Percentiles rank a stretch among this genome's conserved stretches.
Conservation (phyloP, 352 stramenopile genomes). For the Globisporangium cystogenes region DNA sequence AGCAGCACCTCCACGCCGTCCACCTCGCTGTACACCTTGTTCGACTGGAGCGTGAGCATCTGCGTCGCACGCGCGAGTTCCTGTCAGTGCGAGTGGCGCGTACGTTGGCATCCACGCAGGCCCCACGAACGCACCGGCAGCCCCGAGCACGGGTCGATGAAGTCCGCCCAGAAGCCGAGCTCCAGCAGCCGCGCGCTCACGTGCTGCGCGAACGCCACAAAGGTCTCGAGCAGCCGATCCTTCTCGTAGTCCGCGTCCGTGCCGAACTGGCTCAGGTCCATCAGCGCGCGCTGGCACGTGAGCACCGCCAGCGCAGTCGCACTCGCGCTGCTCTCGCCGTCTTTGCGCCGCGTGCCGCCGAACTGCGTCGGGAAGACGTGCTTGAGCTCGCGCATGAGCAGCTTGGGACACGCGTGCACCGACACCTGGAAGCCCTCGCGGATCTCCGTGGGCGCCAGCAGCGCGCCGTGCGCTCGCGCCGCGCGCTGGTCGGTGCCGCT, state of each 20-base stretch:
- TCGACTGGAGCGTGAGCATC: slow-evolving; percentile 91
- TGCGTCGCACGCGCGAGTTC: slow-evolving; percentile 12
- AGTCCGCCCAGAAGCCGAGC: slow-evolving; percentile 93
- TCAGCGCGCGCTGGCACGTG: slow-evolving; percentile 91
- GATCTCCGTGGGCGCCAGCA: slow-evolving; percentile 52
- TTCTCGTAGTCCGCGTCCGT: slow-evolving; percentile 94
- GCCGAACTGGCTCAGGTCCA: slow-evolving; percentile 94
- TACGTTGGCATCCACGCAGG: background rate
- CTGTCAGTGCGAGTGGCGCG: background rate
- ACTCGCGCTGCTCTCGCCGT: background rate
- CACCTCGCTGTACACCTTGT: slow-evolving; percentile 96
- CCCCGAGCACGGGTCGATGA: slow-evolving; percentile 96
- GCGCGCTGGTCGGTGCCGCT: slow-evolving; percentile 5
- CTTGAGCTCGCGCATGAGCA: slow-evolving; percentile 73
- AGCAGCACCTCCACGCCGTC: slow-evolving; percentile 91
- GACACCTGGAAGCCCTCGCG: slow-evolving; percentile 73
- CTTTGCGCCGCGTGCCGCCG: slow-evolving; percentile 15
- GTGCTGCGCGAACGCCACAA: slow-evolving; percentile 89
- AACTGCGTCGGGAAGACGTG: slow-evolving; percentile 72
- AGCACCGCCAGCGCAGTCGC: slow-evolving; percentile 67
- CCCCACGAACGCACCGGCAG: slow-evolving; percentile 73
- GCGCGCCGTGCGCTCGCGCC: slow-evolving; percentile 24
- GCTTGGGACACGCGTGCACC: slow-evolving; percentile 63
- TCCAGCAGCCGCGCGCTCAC: slow-evolving; percentile 76
- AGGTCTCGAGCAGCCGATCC: slow-evolving; percentile 94